phyloP scores from a whole-genome alignment of 2,329 filamentous ascomycete species.

The Cephalotrichum gorgonifer region DNA sequence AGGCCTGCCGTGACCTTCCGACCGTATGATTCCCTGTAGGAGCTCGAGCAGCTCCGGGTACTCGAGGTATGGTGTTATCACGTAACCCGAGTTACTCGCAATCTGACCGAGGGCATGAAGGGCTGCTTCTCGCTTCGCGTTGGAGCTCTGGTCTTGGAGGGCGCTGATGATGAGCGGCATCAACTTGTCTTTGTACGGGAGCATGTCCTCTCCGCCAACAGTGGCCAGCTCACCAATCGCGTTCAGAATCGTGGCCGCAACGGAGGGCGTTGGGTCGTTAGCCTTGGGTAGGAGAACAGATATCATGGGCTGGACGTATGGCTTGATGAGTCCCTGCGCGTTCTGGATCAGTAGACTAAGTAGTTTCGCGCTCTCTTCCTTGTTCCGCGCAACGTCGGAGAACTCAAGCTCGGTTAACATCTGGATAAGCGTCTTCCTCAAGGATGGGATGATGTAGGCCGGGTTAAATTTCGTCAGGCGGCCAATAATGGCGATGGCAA shows the following conservation, averaged over 20 bases:
- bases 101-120: conserved; percentile 84
- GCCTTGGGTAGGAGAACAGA: conserved; percentile 90
- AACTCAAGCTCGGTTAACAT: conserved; percentile 94
- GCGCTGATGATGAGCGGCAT: conserved; percentile 95
- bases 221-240: conserved; percentile 90
- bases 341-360: conserved; percentile 89
- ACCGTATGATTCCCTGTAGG: conserved; percentile 86
- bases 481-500: conserved; percentile 91
- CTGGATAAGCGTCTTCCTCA: conserved; percentile 92
- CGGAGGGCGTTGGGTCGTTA: conserved; percentile 71
- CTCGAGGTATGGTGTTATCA: conserved; percentile 90
- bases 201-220: conserved; percentile 90
- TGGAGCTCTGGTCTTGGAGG: conserved; percentile 86
- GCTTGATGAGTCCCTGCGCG: conserved; percentile 84
- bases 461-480: conserved; percentile 85
- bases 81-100: conserved; percentile 93
- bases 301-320: conserved; percentile 95
- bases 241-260: conserved; percentile 89
- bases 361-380: conserved; percentile 90
- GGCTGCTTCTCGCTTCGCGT: conserved; percentile 81
- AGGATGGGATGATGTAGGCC: conserved; percentile 91
- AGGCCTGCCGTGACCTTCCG: conserved; percentile 72
- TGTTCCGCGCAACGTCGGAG: conserved; percentile 85
- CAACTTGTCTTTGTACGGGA: conserved; percentile 77
- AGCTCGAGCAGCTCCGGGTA: conserved; percentile 91